Base-by-base conservation (phyloP, 2,329 filamentous ascomycete genomes). In the Calonectria fujianensis region DNA sequence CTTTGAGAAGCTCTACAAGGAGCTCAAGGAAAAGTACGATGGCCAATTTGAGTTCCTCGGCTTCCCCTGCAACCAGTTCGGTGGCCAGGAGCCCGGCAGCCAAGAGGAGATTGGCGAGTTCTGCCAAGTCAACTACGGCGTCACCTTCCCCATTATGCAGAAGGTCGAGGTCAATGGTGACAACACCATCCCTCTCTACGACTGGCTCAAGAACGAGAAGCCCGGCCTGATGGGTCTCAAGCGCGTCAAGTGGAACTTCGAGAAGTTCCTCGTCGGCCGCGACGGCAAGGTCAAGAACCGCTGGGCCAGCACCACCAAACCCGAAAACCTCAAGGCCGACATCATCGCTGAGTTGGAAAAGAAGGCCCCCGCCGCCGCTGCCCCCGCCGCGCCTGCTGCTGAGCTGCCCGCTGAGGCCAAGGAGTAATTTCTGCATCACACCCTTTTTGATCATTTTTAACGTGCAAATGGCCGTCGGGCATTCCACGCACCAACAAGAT, bases 11-110 rank as follows among this genome's bases (percentile, higher is more conserved):
- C 91, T 99, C 77, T 98, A 98, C 92, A 94, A 98, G 85, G 87
- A 89, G 73, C 82, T 98, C 83, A 92, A 91, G 80, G 89, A 89
- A 79, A 89, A 91, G 82, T 88, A 97, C 89, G 90, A 85, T 39
- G 92, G 95, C 78, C 90, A 96, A 82, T 97, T 99, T 85, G 90
- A 92, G 82, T 92, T 99, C 87, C 90, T 99, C 83, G 97, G 96
- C 81, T 98, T 99, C 88, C 97, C 97, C 73, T 98, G 96, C 93
- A 99, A 98, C 90, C 97, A 99, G 87, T 99, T 99, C 87, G 95
- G 93, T 82, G 87, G 87, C 79, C 97, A 99, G 87, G 97, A 98
- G 84, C 96, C 96, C 37, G 96, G 95, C 82, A 90, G 88, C 85
- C 90, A 95, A 85, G 94, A 96, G 74, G 92, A 96, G 71, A 96